Conservation (phyloP, 805 yeast genomes). For the Suhomyces sp. region DNA sequence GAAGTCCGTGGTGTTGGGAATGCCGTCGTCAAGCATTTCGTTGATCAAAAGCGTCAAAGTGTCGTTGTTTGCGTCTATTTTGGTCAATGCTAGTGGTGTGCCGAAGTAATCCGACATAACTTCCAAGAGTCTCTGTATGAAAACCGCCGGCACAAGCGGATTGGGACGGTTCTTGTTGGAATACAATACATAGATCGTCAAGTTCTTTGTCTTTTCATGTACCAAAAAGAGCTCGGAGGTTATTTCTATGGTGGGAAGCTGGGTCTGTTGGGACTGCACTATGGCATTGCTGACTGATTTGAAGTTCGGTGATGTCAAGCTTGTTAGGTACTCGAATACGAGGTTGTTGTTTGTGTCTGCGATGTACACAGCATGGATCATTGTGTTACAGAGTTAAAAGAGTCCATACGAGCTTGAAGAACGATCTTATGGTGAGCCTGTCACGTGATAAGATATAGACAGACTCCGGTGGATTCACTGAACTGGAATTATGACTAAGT, state of each 20-base stretch:
- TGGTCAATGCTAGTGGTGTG: conserved; percentile 50
- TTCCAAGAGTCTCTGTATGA: conserved; percentile 48
- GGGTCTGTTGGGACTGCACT: conserved; percentile 4
- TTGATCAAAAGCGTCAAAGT: conserved; percentile 66
- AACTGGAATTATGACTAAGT: too few species aligned
- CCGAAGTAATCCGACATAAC: conserved; percentile 60
- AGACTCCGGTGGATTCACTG: too few species aligned
- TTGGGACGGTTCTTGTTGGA: conserved; percentile 25
- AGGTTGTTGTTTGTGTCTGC: conserved; percentile 32
- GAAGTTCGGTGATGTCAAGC: conserved; percentile 31
- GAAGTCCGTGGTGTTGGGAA: conserved; percentile 68
- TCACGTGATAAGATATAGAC: not conserved
- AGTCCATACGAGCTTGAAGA: not conserved
- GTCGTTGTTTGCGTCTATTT: conserved; percentile 67
- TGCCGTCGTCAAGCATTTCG: conserved; percentile 76
- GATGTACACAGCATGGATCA: conserved; percentile 45
- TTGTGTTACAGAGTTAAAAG: conserved; percentile 7
- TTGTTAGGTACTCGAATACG: conserved; percentile 35
- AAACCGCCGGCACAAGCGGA: conserved; percentile 54
- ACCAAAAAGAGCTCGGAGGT: conserved; percentile 29
- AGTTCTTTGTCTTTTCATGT: conserved; percentile 18
- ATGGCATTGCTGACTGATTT: conserved; percentile 14
- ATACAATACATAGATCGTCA: conserved; percentile 29
- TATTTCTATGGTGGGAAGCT: conserved; percentile 25
- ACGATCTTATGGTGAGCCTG: not conserved